Evolutionary conservation across 2,329 filamentous ascomycete species (phyloP), one percentile per base, ranked within the genome.

Genomic region (Neofusicoccum ribis): DNA sequence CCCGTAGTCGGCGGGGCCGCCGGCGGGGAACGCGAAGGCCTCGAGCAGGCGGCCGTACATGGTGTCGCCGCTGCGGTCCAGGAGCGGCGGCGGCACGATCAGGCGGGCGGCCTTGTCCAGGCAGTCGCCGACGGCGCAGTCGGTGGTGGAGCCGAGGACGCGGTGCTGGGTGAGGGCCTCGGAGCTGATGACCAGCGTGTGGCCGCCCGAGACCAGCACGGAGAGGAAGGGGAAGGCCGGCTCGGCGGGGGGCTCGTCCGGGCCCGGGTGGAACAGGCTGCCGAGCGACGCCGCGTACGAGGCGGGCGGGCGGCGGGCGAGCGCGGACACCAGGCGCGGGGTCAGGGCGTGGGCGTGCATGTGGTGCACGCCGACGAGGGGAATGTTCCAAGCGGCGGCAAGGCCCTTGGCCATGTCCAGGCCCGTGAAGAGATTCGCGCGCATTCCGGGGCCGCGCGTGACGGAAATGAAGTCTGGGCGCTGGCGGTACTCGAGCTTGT

Each of bases 301-400:
- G 31, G 4, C 23, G 23, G 23, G 23, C 14, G 8, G 37, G 8
- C 37, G 34, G 27, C 6, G 51, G 12, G 20, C 43, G 17, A 66
- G 58, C 31, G 91, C 90, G 37, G 82, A 79, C 3, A 89, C 88
- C 47, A 99, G 85, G 9, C 92, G 85, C 15, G 94, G 91, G 17
- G 95, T 98, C 68, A 99, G 80, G 17, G 95, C 90, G 77, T 99
- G 95, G 11, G 93, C 95, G 76, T 97, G 93, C 95, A 99, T 98
- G 77, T 99, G 95, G 76, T 66, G 58, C 0, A 97, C 91, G 0
- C 88, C 95, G 1, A 98, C 77, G 37, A 98, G 81, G 3, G 94
- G 93, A 43, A 93, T 85, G 68, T 88, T 85, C 91, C 91, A 96
- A 43, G 92, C 93, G 20, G 91, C 83, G 0, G 93, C 88, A 20